Evolutionary conservation across 768 basidiomycete genomes (phyloP).

Genomic region (Mycena vitilis): DNA sequence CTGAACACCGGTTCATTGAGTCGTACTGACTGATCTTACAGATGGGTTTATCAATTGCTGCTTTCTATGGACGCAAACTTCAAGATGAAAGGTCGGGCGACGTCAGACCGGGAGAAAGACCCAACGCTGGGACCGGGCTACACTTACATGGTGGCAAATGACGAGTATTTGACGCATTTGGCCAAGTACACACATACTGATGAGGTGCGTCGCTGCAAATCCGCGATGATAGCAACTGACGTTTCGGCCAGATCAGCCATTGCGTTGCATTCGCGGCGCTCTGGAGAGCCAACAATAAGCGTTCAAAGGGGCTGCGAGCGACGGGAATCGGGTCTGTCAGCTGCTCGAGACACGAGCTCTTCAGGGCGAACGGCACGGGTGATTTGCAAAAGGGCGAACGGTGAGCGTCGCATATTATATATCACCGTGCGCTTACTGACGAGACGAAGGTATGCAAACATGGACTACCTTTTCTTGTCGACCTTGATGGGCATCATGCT

Average conservation of each 20-base stretch:
- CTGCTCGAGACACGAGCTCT: slow-evolving; percentile 36
- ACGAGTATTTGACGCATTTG: slow-evolving; percentile 17
- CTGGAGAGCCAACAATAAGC: slow-evolving; percentile 31
- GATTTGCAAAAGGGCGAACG: slow-evolving; percentile 42
- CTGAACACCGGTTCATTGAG: no score
- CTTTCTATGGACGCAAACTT: slow-evolving; percentile 37
- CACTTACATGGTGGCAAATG: slow-evolving; percentile 34
- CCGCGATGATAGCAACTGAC: neutral
- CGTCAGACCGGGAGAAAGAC: slow-evolving; percentile 26
- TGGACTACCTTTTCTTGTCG: slow-evolving; percentile 37
- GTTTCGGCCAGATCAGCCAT: slow-evolving; percentile 28
- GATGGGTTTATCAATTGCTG: slow-evolving; percentile 28
- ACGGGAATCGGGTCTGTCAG: slow-evolving; percentile 39
- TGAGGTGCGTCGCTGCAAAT: slow-evolving; percentile 1
- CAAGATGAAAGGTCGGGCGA: slow-evolving; percentile 24
- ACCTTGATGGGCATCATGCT: slow-evolving; percentile 3
- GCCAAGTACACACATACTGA: slow-evolving; percentile 4
- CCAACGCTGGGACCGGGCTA: slow-evolving; percentile 31
- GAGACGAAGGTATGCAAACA: slow-evolving; percentile 36
- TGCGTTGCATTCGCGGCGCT: slow-evolving; percentile 31
- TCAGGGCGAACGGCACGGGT: slow-evolving; percentile 37
- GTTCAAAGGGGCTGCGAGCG: slow-evolving; percentile 33
- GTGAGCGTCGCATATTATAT: slow-evolving; percentile 13
- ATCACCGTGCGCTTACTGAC: no score
- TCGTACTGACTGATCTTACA: neutral